Conservation (phyloP, 805 yeast species). For the Suhomyces canberraensis region DNA sequence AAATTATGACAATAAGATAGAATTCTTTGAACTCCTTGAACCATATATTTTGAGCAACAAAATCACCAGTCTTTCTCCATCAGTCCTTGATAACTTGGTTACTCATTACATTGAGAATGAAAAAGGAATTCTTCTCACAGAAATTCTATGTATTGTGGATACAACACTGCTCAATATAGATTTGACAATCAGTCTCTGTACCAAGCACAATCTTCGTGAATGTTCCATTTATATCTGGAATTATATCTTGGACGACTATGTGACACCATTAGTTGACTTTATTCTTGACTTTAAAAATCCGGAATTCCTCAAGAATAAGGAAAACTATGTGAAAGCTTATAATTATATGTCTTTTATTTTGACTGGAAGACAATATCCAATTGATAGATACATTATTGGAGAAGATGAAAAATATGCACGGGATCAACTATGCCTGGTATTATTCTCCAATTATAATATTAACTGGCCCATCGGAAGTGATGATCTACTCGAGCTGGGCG, state of each 20-base stretch:
- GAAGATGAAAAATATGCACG: conserved; percentile 43
- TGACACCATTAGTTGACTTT: conserved; percentile 67
- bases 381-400: conserved; percentile 47
- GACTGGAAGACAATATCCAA: conserved; percentile 81
- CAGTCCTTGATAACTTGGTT: conserved; percentile 60
- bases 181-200: conserved; percentile 62
- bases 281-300: conserved; percentile 30
- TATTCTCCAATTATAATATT: conserved; percentile 57
- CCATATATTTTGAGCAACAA: conserved; percentile 46
- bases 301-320: conserved; percentile 4
- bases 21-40: conserved; percentile 54
- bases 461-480: conserved; percentile 32
- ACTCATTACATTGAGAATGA: conserved; percentile 39
- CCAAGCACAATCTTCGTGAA: conserved; percentile 53
- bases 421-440: conserved; percentile 46
- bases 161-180: conserved; percentile 72
- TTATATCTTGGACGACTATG: conserved; percentile 61
- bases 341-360: conserved; percentile 66
- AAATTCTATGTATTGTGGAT: conserved; percentile 67
- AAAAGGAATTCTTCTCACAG: conserved; percentile 54
- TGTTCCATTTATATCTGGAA: conserved; percentile 72
- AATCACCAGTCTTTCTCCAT: conserved; percentile 56
- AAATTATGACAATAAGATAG: conserved; percentile 18
- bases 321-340: conserved; percentile 17
- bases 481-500: not conserved